Evolutionary conservation across 75 land plant genomes (phyloP).

Genomic region (Pseudotsuga menziesii): DNA sequence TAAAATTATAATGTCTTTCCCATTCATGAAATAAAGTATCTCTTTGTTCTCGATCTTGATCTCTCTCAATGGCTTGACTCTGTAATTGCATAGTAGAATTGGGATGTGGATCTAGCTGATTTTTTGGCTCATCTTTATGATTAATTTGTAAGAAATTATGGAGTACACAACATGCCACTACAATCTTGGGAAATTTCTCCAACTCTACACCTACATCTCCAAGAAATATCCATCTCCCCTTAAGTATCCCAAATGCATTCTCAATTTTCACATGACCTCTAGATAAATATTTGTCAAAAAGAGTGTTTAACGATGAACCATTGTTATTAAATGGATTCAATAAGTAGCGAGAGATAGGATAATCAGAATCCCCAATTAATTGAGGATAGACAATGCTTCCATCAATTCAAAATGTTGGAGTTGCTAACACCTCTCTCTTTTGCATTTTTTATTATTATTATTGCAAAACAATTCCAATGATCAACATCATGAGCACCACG

Average conservation of each 20-base stretch:
- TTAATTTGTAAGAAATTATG: neutral
- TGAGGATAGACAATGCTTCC: too few relatives aligned
- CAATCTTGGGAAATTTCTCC: neutral
- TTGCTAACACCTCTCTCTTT: neutral
- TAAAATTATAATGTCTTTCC: too few relatives aligned
- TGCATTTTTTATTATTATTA: neutral
- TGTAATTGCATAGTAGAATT: too few relatives aligned
- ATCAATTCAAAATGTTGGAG: neutral
- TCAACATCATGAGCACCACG: slow-evolving; percentile 15
- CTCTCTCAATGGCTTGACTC: too few relatives aligned
- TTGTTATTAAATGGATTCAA: neutral
- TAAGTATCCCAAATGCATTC: neutral
- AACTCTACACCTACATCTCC: neutral
- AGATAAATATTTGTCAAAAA: neutral
- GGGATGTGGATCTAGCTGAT: too few relatives aligned
- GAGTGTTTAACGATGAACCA: neutral
- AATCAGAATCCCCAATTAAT: neutral
- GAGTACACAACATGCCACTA: neutral
- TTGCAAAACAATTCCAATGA: slow-evolving; percentile 9
- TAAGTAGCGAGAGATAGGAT: neutral
- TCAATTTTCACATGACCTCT: neutral
- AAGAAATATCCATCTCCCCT: neutral
- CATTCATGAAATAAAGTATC: too few relatives aligned
- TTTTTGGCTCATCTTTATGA: neutral
- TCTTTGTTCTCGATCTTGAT: too few relatives aligned